Conservation (phyloP, 768 basidiomycete species). For the Suillus lakei region DNA sequence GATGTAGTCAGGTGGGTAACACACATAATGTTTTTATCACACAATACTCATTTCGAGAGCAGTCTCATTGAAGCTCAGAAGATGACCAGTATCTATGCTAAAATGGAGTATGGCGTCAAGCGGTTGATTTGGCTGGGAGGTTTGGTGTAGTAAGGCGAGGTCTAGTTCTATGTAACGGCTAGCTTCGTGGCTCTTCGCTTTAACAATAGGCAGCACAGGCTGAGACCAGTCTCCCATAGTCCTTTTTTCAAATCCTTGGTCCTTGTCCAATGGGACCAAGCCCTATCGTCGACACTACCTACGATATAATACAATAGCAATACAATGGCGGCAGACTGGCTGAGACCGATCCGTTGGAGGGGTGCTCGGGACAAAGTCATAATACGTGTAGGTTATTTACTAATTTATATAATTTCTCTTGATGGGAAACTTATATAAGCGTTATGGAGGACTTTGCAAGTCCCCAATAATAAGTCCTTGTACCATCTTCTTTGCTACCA, state of each 20-base stretch:
- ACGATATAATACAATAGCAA: neutral
- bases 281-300: neutral
- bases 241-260: neutral
- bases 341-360: neutral
- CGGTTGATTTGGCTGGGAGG: conserved; percentile 87
- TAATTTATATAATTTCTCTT: conserved; percentile 1
- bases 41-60: conserved; percentile 11
- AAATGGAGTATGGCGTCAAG: conserved; percentile 95
- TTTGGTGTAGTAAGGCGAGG: conserved; percentile 31
- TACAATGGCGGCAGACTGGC: neutral
- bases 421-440: neutral
- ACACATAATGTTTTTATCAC: neutral
- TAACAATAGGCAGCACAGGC: neutral
- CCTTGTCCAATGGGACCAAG: neutral
- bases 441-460: neutral
- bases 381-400: neutral
- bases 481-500: neutral
- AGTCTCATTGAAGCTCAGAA: conserved; percentile 84
- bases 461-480: neutral
- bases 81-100: conserved; percentile 85
- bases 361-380: neutral
- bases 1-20: conserved; percentile 79
- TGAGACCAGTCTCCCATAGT: neutral
- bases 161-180: neutral
- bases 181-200: neutral